Base-by-base conservation (phyloP, 805 yeast genomes). In the Kodamaea laetipori region DNA sequence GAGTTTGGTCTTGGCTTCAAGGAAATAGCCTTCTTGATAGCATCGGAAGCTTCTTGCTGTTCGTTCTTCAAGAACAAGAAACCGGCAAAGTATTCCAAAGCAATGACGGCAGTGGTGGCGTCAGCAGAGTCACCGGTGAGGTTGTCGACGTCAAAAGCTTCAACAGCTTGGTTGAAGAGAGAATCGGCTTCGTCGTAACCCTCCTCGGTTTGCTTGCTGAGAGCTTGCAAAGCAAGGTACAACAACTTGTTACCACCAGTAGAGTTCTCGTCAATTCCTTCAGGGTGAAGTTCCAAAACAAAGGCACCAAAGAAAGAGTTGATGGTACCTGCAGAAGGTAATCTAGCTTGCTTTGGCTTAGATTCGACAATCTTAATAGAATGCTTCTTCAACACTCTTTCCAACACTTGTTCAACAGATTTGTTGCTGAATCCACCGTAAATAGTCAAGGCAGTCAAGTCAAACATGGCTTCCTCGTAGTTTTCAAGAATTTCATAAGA, bases 241-340 rank as follows among this genome's bases (percentile, higher is more conserved):
- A 90, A 74, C 63, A 74, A 78, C 52, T 74, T 77, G 60, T 84
- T 86, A 32, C 82, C 71, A 45, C 77, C 81, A 49, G 74, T 77
- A 50, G 81, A 76, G 39, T 71, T 72, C 46, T 75, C 79, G 48
- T 63, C 68, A 42, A 77, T 55, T 24, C 72, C 73, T 48, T 72
- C 80, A 18, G 78, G 76, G 45, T 76, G 52, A 45, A 73, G 42
- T 61, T 82, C 82, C 54, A 77, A 70, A 44, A 72, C 73, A 67
- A 89, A 90, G n/a, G 96, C 90, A 54, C 88, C 86, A 56, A 90
- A 83, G 75, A 90, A 90, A 1, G 97, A 83, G 39, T 87, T 78
- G 58, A 89, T 73, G 44, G 95, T 84, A 17, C 95, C 80, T 39
- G 90, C 81, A 11, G 96, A 84, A 37, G 96, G 96, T 57, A 90